These are phyloP conservation scores for Pisolithus microcarpus DNA, from an alignment of 768 basidiomycete species.

Conservation along the genomic window DNA sequence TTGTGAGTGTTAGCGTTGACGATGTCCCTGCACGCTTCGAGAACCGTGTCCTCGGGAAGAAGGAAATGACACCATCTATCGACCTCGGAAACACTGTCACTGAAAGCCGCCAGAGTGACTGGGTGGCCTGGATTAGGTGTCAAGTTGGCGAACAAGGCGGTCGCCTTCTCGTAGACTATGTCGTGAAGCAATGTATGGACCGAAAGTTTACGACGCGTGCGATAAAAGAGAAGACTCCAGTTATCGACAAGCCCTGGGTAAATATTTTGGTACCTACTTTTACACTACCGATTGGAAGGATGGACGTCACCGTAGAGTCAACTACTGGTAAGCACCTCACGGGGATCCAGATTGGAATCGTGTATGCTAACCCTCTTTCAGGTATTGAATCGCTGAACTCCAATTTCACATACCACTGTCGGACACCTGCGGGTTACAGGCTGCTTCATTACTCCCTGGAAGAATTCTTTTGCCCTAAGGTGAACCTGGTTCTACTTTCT, in stretches of 20 bases:
- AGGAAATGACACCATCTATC: constrained; percentile 26
- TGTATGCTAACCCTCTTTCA: constrained; percentile 13
- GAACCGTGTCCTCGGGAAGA: constrained; percentile 36
- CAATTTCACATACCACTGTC: constrained; percentile 50
- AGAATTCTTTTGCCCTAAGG: constrained; percentile 51
- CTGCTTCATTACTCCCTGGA: constrained; percentile 52
- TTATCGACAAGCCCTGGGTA: constrained; percentile 25
- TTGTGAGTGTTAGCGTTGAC: constrained; percentile 52
- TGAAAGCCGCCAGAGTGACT: constrained; percentile 47
- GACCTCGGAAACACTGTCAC: constrained; percentile 41
- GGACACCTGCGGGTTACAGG: constrained; percentile 32
- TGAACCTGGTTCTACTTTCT: constrained; percentile 31
- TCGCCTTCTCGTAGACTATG: constrained; percentile 55
- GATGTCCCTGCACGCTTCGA: constrained; percentile 60
- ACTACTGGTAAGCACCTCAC: constrained; percentile 40
- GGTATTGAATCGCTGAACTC: constrained; percentile 41
- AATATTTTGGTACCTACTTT: constrained; percentile 66
- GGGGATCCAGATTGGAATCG: neutral
- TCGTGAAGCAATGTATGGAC: constrained; percentile 35
- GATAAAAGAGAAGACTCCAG: constrained; percentile 33
- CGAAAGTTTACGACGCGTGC: constrained; percentile 1
- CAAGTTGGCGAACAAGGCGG: constrained; percentile 46
- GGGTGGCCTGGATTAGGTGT: constrained; percentile 61
- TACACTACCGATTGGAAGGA: constrained; percentile 54
- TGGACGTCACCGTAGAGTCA: constrained; percentile 55